A percentile compares a stretch with the other conserved stretches of the same genome.
These are phyloP conservation scores for Mycena crocata DNA, from an alignment of 768 basidiomycete species.

Conservation along the genomic window DNA sequence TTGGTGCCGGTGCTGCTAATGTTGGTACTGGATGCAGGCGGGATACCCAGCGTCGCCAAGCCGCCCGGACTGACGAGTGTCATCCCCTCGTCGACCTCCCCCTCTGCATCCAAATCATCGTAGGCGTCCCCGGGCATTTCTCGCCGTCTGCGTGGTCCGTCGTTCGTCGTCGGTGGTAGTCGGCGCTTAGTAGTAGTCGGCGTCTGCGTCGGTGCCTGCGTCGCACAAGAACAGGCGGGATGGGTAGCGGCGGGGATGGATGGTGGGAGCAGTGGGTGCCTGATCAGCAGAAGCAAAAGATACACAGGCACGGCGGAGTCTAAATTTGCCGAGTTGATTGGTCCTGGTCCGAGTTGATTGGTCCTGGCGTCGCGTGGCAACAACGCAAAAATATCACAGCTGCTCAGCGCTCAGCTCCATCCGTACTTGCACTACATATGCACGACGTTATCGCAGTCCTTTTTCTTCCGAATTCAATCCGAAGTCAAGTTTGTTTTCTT, in stretches of 20 bases:
- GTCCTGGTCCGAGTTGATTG: constrained; percentile 5
- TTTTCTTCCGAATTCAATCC: too few species aligned
- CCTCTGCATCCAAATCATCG: constrained; percentile 17
- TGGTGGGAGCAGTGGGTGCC: background rate
- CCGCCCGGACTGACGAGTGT: constrained; percentile 16
- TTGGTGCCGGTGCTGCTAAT: too few species aligned
- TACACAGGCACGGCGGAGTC: constrained; percentile 6
- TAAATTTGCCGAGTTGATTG: background rate
- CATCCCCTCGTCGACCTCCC: constrained; percentile 21
- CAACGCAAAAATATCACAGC: too few species aligned
- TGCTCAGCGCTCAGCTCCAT: too few species aligned
- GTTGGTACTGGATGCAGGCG: background rate
- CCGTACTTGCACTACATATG: too few species aligned
- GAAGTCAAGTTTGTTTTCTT: too few species aligned
- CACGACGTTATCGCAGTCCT: too few species aligned
- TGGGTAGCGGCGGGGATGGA: background rate
- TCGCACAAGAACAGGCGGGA: background rate
- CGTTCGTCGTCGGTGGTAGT: too few species aligned
- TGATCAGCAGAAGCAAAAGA: background rate
- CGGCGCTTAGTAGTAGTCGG: too few species aligned
- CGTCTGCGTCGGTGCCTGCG: background rate
- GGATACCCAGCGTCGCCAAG: background rate
- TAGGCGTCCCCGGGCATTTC: background rate
- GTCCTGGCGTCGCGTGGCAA: too few species aligned
- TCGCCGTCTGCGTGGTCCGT: constrained; percentile 4